Evolutionary conservation across 139 green algal species (phyloP), one percentile per base, ranked within the genome.

Genomic region (Axilococcus clingmanii): DNA sequence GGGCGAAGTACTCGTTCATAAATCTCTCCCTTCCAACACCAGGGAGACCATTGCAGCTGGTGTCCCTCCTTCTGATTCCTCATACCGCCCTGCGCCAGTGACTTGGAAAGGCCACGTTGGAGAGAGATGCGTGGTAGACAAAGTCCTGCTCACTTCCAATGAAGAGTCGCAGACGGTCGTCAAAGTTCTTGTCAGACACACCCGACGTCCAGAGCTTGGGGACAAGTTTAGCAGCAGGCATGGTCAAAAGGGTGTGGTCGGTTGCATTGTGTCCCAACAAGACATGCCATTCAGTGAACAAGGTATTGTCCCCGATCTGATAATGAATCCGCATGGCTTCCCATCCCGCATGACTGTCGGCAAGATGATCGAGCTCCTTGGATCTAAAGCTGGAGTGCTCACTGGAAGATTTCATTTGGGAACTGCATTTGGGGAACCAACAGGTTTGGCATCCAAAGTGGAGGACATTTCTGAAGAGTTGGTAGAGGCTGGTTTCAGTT

Each of bases 341-440:
- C 82, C 82, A 20, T 79, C 69, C 9, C 75, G 77, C 48, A 86
- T 86, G 78, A 86, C 78, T 1, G 84, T 94, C 8, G 77, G 85
- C 35, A 96, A 98, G 73, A 94, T 97, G 82, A 89, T 98, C 8
- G 91, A 98, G 73, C 83, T 96, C 42, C 64, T 99, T 42, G 91
- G 86, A 22, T 76, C 60, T 61, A 99, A 99, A 75, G 89, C 84
- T 2, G 89, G 59, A 12, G 84, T 94, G 7, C 58, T 65, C 17
- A 69, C 61, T 20, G 67, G 69, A 15, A 53, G 63, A 14, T 86
- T 90, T 57, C 73, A 83, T 38, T 91, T 94, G 48, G 91, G 91
- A 23, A 97, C 86, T 0, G 89, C 90, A 2, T 97, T 97, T 78
- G 86, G 89, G 6, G 88, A 97, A 76, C 68, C 74, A 20, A 70